phyloP scores from a whole-genome alignment of 1,284 basidiomycete genomes.

The Heliocybe sulcata region DNA sequence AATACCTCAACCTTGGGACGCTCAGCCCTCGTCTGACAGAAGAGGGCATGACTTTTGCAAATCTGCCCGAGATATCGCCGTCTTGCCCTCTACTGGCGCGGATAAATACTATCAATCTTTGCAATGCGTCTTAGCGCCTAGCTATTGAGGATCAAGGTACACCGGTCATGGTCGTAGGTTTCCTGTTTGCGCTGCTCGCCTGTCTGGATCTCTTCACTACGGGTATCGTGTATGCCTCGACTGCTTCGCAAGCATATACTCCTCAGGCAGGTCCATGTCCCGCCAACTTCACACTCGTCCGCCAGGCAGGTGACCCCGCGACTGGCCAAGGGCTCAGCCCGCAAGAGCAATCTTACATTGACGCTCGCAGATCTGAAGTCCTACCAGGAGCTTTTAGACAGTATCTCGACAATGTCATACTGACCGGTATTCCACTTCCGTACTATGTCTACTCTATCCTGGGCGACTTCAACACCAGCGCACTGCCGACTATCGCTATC shows the following conservation, averaged over 20 bases:
- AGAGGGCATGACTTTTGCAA: no score
- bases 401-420: constrained; percentile 25
- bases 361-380: constrained; percentile 11
- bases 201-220: not conserved
- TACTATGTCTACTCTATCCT: constrained; percentile 28
- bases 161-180: not conserved
- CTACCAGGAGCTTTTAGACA: constrained; percentile 19
- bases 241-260: not conserved
- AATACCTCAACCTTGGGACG: no score
- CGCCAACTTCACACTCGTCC: not conserved
- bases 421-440: constrained; percentile 19
- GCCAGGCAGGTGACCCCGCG: not conserved
- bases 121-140: no score
- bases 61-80: no score
- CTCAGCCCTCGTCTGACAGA: no score
- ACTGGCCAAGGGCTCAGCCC: constrained; percentile 15
- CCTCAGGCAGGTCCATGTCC: not conserved
- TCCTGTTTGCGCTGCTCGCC: not conserved
- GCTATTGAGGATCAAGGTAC: no score
- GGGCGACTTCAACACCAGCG: constrained; percentile 9
- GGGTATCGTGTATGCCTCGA: not conserved
- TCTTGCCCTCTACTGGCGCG: no score
- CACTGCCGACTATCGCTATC: constrained; percentile 45
- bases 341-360: constrained; percentile 17
- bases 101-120: no score